phyloP scores from a whole-genome alignment of 2,329 filamentous ascomycete genomes.

The Phyllosticta citriasiana region DNA sequence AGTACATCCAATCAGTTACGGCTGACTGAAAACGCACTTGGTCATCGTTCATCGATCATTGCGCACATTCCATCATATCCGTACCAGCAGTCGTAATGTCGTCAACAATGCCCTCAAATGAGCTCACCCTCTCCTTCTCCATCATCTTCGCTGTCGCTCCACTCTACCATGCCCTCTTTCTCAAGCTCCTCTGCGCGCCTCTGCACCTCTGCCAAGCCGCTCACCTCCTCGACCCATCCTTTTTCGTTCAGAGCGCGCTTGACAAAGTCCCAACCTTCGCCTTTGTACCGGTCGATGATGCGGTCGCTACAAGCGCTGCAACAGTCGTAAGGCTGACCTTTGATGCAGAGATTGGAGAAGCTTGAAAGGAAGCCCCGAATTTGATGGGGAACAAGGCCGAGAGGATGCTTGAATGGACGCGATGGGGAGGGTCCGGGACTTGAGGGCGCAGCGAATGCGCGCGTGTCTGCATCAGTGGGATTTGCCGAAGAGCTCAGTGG shows the following conservation, averaged over 20 bases:
- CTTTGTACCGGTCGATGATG: conserved; percentile 57
- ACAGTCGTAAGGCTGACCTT: conserved; percentile 65
- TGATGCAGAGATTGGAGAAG: conserved; percentile 65
- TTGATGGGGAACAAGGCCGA: conserved; percentile 66
- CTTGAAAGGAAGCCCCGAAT: conserved; percentile 67
- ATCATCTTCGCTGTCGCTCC: conserved; percentile 38
- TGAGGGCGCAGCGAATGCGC: conserved; percentile 2
- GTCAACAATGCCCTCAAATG: conserved; percentile 17
- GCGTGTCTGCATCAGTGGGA: conserved; percentile 4
- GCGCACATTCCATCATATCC: not conserved
- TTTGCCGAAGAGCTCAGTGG: conserved; percentile 10
- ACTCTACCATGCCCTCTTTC: conserved; percentile 41
- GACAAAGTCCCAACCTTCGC: conserved; percentile 66
- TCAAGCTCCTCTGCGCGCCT: conserved; percentile 33
- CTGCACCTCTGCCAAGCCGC: conserved; percentile 60
- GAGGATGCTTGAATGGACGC: conserved; percentile 45
- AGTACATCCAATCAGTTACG: no score
- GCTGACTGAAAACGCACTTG: no score
- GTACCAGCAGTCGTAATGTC: not conserved
- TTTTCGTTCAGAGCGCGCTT: conserved; percentile 63
- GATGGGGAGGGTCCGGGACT: conserved; percentile 9
- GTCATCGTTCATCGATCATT: not conserved
- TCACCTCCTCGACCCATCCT: conserved; percentile 69
- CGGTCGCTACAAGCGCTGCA: conserved; percentile 71
- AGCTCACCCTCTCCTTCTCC: conserved; percentile 48